phyloP scores from a whole-genome alignment of 139 green algal species.

The Chlamydomonas sphaeroides region DNA sequence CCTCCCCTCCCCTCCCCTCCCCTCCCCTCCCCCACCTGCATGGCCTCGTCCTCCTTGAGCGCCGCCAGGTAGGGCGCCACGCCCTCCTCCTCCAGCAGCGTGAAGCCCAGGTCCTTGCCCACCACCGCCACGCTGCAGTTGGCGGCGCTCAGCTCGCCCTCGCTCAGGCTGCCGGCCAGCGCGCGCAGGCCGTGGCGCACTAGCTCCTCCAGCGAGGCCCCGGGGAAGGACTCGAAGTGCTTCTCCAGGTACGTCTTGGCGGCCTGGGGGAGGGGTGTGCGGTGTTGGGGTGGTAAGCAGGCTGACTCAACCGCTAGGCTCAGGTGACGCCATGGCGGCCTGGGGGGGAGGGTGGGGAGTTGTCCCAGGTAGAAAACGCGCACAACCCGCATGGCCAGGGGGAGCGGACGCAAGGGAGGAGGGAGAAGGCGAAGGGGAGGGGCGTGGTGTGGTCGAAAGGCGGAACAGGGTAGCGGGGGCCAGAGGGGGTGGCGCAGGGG shows the following conservation, averaged over 20 bases:
- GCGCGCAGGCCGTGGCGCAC: constrained; percentile 84
- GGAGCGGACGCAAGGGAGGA: no score
- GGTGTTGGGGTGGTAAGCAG: no score
- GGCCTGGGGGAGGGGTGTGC: constrained; percentile 80
- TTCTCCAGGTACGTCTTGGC: constrained; percentile 98
- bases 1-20: neutral
- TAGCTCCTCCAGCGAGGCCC: constrained; percentile 81
- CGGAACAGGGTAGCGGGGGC: no score
- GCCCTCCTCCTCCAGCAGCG: constrained; percentile 83
- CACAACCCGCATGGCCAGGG: no score
- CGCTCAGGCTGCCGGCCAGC: constrained; percentile 52
- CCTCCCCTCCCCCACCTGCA: constrained; percentile 11
- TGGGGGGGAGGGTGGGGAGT: no score
- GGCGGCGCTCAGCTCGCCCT: constrained; percentile 87
- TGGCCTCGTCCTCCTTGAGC: constrained; percentile 55
- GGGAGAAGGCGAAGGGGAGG: no score
- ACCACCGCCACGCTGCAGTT: constrained; percentile 89
- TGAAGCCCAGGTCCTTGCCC: constrained; percentile 81
- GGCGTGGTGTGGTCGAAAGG: no score
- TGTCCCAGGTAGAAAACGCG: no score
- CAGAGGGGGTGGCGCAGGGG: no score
- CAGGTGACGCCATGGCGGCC: no score
- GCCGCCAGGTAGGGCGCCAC: constrained; percentile 63
- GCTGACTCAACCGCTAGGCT: no score
- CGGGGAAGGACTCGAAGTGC: constrained; percentile 87